These are phyloP conservation scores for Asterionellopsis glacialis DNA, from an alignment of 108 stramenopile species.

Conservation along the genomic window DNA sequence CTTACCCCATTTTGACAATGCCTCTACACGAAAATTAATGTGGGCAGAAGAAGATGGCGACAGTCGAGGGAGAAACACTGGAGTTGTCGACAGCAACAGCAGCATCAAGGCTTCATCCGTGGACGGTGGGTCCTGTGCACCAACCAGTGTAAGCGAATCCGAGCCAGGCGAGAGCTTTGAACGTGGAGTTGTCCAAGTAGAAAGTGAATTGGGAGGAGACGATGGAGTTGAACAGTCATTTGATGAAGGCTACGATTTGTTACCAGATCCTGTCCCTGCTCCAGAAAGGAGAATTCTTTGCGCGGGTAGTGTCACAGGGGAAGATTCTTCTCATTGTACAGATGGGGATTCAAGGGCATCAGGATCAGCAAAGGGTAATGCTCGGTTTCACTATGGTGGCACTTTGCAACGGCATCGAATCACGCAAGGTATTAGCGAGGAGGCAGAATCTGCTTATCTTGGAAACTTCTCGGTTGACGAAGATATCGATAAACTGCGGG, in stretches of 20 bases:
- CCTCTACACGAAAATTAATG: slow-evolving; percentile 28
- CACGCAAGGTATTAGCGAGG: slow-evolving; percentile 14
- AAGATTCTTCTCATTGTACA: neutral
- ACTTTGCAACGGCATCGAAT: slow-evolving; percentile 11
- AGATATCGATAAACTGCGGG: slow-evolving; percentile 79
- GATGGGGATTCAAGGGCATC: neutral
- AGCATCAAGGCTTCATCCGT: too few species aligned
- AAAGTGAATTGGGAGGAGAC: slow-evolving; percentile 38
- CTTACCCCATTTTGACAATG: slow-evolving; percentile 61
- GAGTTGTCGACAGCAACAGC: neutral
- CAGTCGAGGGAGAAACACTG: slow-evolving; percentile 4
- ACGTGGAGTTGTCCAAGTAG: slow-evolving; percentile 65
- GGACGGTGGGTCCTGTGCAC: neutral
- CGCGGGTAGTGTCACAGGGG: slow-evolving; percentile 22
- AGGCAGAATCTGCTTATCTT: slow-evolving; percentile 31
- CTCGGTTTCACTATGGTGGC: slow-evolving; percentile 30
- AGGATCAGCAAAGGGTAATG: neutral
- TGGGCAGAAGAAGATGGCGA: slow-evolving; percentile 50
- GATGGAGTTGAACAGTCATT: slow-evolving; percentile 17
- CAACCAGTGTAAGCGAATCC: neutral
- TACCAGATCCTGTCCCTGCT: slow-evolving; percentile 76
- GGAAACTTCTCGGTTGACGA: slow-evolving; percentile 76
- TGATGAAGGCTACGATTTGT: slow-evolving; percentile 66
- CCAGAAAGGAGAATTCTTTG: slow-evolving; percentile 63
- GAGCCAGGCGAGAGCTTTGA: slow-evolving; percentile 44